Percentiles rank a stretch among this genome's conserved stretches.
Conservation (phyloP, 176 grass and related monocot genomes). For the Aegilops longissima region DNA sequence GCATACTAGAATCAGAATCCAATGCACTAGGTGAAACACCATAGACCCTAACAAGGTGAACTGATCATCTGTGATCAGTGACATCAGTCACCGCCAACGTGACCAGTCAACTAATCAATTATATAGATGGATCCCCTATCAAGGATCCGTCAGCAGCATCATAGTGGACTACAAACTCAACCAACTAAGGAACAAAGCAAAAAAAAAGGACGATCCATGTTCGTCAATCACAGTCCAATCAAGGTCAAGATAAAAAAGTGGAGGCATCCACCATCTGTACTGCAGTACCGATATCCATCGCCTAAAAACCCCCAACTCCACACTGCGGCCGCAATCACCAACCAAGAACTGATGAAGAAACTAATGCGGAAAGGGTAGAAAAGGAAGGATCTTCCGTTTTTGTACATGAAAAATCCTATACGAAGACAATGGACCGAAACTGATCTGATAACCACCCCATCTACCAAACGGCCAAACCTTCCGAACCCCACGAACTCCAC, state of each 20-base stretch:
- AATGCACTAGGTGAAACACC: background rate
- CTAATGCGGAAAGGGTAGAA: background rate
- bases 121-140: background rate
- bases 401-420: no score
- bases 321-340: background rate
- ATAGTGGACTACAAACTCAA: background rate
- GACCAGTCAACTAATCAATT: background rate
- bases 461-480: background rate
- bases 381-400: no score
- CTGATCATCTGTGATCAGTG: background rate
- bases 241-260: background rate
- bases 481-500: background rate
- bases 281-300: background rate
- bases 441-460: background rate
- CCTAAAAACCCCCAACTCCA: slow-evolving; percentile 13
- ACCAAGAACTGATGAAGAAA: background rate
- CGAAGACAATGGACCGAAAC: background rate
- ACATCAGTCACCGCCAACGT: background rate
- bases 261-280: background rate
- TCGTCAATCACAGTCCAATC: background rate
- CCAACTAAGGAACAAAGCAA: background rate
- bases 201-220: background rate
- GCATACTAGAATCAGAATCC: background rate
- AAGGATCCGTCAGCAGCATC: background rate
- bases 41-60: background rate